Conservation (phyloP, 2,329 filamentous ascomycete species). For the Aspergillus pseudonomiae region DNA sequence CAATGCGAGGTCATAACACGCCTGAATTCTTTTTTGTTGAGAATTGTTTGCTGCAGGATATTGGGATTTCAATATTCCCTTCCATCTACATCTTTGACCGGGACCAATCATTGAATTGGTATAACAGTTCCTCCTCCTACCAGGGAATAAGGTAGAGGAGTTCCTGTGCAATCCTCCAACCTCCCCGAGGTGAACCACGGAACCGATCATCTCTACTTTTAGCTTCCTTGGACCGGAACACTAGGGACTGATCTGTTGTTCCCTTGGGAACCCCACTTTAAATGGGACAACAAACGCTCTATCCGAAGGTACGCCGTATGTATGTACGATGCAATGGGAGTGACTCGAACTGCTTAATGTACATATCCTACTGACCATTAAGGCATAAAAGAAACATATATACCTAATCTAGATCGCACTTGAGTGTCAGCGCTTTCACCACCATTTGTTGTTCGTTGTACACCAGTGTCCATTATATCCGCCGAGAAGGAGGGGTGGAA, state of each 20-base stretch:
- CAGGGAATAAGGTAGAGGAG: background rate
- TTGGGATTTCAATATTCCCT: background rate
- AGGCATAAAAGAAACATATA: slow-evolving; percentile 1
- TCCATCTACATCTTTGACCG: background rate
- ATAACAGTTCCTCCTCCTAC: background rate
- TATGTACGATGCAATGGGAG: background rate
- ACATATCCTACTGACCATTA: slow-evolving; percentile 1
- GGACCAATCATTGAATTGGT: background rate
- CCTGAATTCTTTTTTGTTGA: background rate
- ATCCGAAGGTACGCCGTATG: background rate
- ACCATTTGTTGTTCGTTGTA: slow-evolving; percentile 1
- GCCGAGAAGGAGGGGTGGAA: slow-evolving; percentile 30
- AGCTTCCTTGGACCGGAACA: slow-evolving; percentile 10
- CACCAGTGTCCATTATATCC: background rate
- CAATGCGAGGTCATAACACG: background rate
- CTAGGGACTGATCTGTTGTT: background rate
- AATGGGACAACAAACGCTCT: slow-evolving; percentile 21
- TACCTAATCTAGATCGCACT: slow-evolving; percentile 4
- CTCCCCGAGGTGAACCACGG: slow-evolving; percentile 18
- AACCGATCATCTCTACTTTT: slow-evolving; percentile 15
- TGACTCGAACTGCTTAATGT: slow-evolving; percentile 2
- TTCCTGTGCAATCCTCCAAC: background rate
- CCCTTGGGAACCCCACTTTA: slow-evolving; percentile 18
- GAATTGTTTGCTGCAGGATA: background rate
- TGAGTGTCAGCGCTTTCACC: slow-evolving; percentile 2